A percentile compares a stretch with the other conserved stretches of the same genome.
Evolutionary conservation across 768 basidiomycete genomes (phyloP).

Genomic region (Boletus vinaceobasis): DNA sequence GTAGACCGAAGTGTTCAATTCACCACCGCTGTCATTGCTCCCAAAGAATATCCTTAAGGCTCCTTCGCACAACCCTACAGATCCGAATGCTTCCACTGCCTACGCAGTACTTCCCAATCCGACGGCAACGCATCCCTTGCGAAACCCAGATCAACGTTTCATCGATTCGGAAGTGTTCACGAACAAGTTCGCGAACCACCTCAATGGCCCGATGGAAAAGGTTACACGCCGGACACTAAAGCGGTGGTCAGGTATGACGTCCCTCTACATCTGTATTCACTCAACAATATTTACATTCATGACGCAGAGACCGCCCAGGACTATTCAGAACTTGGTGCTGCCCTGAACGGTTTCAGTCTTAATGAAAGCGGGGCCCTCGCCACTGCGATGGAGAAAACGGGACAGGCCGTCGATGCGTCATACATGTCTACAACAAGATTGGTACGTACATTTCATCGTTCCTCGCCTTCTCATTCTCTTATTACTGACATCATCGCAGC

Average conservation of each 20-base stretch:
- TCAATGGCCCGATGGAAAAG: slow-evolving; percentile 93
- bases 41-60: slow-evolving; percentile 97
- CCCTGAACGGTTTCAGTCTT: slow-evolving; percentile 89
- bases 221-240: slow-evolving; percentile 90
- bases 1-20: slow-evolving; percentile 88
- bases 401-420: slow-evolving; percentile 92
- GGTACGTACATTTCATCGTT: slow-evolving; percentile 42
- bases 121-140: slow-evolving; percentile 82
- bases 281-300: slow-evolving; percentile 1
- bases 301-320: slow-evolving; percentile 74
- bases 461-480: slow-evolving; percentile 1
- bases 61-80: slow-evolving; percentile 91
- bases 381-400: slow-evolving; percentile 91
- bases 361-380: slow-evolving; percentile 75
- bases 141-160: slow-evolving; percentile 92
- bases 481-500: slow-evolving; percentile 41
- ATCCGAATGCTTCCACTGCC: slow-evolving; percentile 64
- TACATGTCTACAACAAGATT: slow-evolving; percentile 90
- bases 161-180: slow-evolving; percentile 96
- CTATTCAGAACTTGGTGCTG: slow-evolving; percentile 86
- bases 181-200: slow-evolving; percentile 89
- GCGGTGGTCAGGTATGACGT: slow-evolving; percentile 81
- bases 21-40: slow-evolving; percentile 83
- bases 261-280: slow-evolving; percentile 1
- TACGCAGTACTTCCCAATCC: slow-evolving; percentile 89